phyloP scores from a whole-genome alignment of 768 basidiomycete genomes.

The Pulveroboletus ravenelii region DNA sequence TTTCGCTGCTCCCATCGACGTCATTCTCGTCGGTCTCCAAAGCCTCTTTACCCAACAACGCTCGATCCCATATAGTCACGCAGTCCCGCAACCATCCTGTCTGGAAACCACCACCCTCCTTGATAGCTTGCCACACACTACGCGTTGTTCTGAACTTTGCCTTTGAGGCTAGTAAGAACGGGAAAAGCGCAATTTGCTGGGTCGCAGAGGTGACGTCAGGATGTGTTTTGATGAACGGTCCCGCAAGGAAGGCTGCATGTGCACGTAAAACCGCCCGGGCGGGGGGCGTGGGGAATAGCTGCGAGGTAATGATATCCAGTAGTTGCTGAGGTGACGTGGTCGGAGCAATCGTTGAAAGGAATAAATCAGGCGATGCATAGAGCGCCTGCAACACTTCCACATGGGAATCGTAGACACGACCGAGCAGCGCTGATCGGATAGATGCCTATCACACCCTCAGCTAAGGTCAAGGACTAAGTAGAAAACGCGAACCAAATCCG shows the following conservation, averaged over 20 bases:
- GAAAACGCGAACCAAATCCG: conserved; percentile 32
- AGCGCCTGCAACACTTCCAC: conserved; percentile 59
- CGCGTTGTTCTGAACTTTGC: conserved; percentile 60
- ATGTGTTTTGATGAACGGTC: conserved; percentile 36
- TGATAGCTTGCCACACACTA: conserved; percentile 68
- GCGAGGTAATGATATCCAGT: conserved; percentile 22
- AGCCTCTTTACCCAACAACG: conserved; percentile 23
- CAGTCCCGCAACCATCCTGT: conserved; percentile 53
- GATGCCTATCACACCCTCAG: conserved; percentile 40
- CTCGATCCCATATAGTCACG: conserved; percentile 35
- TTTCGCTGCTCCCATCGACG: conserved; percentile 33
- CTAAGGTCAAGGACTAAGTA: neutral
- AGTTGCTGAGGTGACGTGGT: conserved; percentile 20
- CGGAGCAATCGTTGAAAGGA: conserved; percentile 36
- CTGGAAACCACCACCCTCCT: conserved; percentile 29
- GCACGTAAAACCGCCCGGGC: conserved; percentile 48
- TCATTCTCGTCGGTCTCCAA: conserved; percentile 30
- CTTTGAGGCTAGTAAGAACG: conserved; percentile 71
- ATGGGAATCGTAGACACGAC: conserved; percentile 65
- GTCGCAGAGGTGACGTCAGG: conserved; percentile 30
- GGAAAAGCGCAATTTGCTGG: conserved; percentile 59
- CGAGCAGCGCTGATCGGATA: conserved; percentile 57
- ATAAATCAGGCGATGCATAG: conserved; percentile 47
- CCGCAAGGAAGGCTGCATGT: conserved; percentile 54
- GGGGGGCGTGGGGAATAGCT: conserved; percentile 36